Evolutionary conservation across 2,329 filamentous ascomycete genomes (phyloP).

Genomic region (Thielaviopsis ethacetica): DNA sequence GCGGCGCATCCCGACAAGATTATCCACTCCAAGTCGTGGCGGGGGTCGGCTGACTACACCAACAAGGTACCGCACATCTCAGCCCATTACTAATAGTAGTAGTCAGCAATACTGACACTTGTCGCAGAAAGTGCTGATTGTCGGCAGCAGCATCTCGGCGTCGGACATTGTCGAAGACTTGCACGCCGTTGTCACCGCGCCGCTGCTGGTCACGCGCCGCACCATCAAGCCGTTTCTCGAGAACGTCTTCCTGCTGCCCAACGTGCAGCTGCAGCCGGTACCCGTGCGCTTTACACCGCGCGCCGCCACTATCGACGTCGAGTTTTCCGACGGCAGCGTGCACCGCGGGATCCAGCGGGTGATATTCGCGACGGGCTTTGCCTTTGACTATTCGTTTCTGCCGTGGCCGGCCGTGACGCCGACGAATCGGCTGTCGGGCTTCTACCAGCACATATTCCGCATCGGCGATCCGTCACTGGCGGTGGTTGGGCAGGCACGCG

Average conservation of each 20-base stretch:
- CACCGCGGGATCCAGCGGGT: constrained; percentile 36
- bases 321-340: constrained; percentile 34
- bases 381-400: constrained; percentile 39
- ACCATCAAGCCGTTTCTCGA: background rate
- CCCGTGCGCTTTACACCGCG: constrained; percentile 4
- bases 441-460: constrained; percentile 22
- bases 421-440: constrained; percentile 17
- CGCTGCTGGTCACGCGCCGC: background rate
- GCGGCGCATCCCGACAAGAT: constrained; percentile 21
- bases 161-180: constrained; percentile 39
- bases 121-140: constrained; percentile 31
- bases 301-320: constrained; percentile 20
- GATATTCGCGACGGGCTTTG: constrained; percentile 44
- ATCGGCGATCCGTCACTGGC: constrained; percentile 21
- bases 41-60: constrained; percentile 16
- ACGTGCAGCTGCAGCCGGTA: background rate
- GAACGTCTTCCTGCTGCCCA: constrained; percentile 3
- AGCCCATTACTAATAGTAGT: too few relatives aligned
- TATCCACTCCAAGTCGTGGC: constrained; percentile 24
- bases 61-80: constrained; percentile 14
- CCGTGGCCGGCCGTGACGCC: constrained; percentile 15
- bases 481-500: constrained; percentile 21
- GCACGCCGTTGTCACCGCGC: constrained; percentile 14
- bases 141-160: constrained; percentile 41
- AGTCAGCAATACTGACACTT: constrained; percentile 2